Percentiles rank a stretch among this genome's conserved stretches.
Conservation (phyloP, 2,329 filamentous ascomycete species). For the Tolypocladium ophioglossoides region DNA sequence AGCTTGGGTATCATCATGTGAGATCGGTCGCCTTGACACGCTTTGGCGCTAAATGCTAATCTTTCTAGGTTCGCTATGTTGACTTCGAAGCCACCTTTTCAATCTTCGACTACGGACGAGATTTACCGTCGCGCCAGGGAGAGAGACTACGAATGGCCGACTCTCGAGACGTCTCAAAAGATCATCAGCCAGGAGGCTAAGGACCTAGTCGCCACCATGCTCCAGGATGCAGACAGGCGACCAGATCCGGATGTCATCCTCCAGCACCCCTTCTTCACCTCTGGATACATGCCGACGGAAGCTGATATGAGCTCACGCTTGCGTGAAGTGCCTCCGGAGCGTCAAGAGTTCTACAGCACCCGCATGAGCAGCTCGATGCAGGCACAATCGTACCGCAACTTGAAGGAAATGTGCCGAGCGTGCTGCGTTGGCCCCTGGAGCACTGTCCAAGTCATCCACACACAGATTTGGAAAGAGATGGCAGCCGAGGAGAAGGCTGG, state of each 20-base stretch:
- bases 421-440: constrained; percentile 50
- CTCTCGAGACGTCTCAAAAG: constrained; percentile 51
- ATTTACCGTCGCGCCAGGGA: constrained; percentile 65
- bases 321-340: constrained; percentile 45
- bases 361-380: constrained; percentile 34
- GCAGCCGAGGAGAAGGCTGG: constrained; percentile 58
- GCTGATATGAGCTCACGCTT: constrained; percentile 48
- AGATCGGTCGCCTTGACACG: not conserved
- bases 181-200: constrained; percentile 67
- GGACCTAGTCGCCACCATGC: constrained; percentile 65
- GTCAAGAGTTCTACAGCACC: constrained; percentile 44
- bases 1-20: constrained; percentile 93
- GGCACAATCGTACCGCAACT: constrained; percentile 36
- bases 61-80: constrained; percentile 76
- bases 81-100: constrained; percentile 91
- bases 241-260: constrained; percentile 71
- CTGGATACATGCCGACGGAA: constrained; percentile 59
- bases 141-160: constrained; percentile 73
- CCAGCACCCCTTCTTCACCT: constrained; percentile 68
- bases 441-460: constrained; percentile 34
- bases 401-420: constrained; percentile 45
- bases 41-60: not conserved
- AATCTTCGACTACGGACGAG: constrained; percentile 79
- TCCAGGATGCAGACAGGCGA: constrained; percentile 64
- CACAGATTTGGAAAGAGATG: constrained; percentile 55